phyloP scores from a whole-genome alignment of 257 asterid species.

The Solanum sparsipilum region DNA sequence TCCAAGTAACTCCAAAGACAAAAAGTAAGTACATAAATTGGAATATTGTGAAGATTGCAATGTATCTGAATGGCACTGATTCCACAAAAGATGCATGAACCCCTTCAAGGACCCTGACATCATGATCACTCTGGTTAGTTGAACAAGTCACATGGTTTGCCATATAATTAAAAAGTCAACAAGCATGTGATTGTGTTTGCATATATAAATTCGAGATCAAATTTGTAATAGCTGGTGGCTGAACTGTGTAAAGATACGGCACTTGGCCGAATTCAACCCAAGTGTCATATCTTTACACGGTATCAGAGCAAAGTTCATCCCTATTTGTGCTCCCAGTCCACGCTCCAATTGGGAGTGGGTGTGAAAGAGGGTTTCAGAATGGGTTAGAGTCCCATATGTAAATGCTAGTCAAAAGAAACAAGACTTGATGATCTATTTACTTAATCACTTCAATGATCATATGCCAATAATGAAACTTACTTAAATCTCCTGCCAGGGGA shows the following conservation, averaged over 20 bases:
- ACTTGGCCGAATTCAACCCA: background rate
- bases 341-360: background rate
- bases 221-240: background rate
- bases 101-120: conserved; percentile 32
- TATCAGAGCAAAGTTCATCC: background rate
- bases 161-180: too few relatives aligned
- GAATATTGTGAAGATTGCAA: conserved; percentile 37
- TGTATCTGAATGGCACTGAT: conserved; percentile 41
- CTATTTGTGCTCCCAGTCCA: background rate
- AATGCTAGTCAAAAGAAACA: background rate
- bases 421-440: background rate
- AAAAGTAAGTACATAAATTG: conserved; percentile 30
- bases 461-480: conserved; percentile 12
- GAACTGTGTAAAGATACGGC: background rate
- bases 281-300: background rate
- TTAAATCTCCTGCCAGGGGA: conserved; percentile 40
- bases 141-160: background rate
- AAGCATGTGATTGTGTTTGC: background rate
- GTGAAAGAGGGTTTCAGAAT: background rate
- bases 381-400: background rate
- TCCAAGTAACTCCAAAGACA: conserved; percentile 57
- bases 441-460: background rate
- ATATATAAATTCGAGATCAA: background rate
- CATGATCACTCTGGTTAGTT: background rate
- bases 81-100: conserved; percentile 50